phyloP scores from a whole-genome alignment of 805 yeast genomes.

The Hanseniaspora mollemarum region DNA sequence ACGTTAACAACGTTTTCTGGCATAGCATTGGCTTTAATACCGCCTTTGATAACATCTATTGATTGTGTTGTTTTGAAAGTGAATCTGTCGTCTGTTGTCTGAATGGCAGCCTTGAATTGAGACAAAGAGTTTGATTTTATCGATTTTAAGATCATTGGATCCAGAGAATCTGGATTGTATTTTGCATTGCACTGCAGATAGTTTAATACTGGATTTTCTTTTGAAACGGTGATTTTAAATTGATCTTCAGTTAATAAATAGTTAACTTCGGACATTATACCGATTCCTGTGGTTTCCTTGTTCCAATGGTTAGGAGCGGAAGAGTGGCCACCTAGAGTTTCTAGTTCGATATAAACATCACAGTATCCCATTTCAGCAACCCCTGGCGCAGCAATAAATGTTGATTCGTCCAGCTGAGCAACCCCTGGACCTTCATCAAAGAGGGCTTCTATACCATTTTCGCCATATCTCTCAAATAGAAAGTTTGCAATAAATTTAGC shows the following conservation, averaged over 20 bases:
- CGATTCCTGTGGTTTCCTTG: conserved; percentile 68
- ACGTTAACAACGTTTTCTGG: conserved; percentile 41
- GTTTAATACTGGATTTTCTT: conserved; percentile 49
- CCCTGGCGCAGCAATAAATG: conserved; percentile 39
- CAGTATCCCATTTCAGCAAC: conserved; percentile 49
- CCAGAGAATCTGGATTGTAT: conserved; percentile 29
- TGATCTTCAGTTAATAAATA: conserved; percentile 46
- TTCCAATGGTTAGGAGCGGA: conserved; percentile 40
- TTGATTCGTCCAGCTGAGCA: conserved; percentile 31
- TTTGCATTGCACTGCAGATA: conserved; percentile 53
- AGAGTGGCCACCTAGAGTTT: conserved; percentile 46
- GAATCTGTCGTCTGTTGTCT: conserved; percentile 12
- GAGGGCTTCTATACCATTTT: conserved; percentile 46
- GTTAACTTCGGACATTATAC: conserved; percentile 53
- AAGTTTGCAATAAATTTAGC: conserved; percentile 41
- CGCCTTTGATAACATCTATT: conserved; percentile 44
- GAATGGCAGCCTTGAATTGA: conserved; percentile 25
- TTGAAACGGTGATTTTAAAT: conserved; percentile 34
- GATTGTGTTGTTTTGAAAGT: conserved; percentile 47
- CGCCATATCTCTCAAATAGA: conserved; percentile 45
- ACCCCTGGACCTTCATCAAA: conserved; percentile 54
- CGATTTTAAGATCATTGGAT: conserved; percentile 19
- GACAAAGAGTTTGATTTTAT: conserved; percentile 24
- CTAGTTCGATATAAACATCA: conserved; percentile 30
- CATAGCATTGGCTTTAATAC: conserved; percentile 49